These are phyloP conservation scores for Xylaria nigripes DNA, from an alignment of 495 filamentous ascomycete species.

Conservation along the genomic window DNA sequence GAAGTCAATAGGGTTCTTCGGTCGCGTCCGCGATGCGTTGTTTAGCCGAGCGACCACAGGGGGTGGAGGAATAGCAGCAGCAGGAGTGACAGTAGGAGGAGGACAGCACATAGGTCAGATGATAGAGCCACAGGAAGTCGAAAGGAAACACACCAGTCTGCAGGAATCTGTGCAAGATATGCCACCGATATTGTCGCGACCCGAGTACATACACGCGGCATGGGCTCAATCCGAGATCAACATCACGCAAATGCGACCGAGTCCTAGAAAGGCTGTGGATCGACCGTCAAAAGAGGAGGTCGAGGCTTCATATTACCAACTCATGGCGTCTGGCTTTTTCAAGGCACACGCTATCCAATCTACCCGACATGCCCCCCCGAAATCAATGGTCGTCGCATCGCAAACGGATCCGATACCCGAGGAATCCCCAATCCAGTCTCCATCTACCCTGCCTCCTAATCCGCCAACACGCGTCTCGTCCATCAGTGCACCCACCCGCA, in stretches of 20 bases:
- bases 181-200: constrained; percentile 7
- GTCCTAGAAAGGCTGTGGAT: constrained; percentile 7
- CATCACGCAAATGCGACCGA: constrained; percentile 13
- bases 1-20: constrained; percentile 24
- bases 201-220: constrained; percentile 18
- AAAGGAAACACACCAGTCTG: constrained; percentile 20
- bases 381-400: constrained; percentile 1
- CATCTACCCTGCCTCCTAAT: too few species aligned
- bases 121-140: constrained; percentile 10
- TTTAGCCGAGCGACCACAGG: constrained; percentile 9
- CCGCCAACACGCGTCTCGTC: constrained; percentile 15
- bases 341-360: constrained; percentile 40
- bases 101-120: background rate
- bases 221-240: constrained; percentile 25
- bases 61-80: background rate
- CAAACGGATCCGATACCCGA: too few species aligned
- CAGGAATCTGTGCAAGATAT: constrained; percentile 15
- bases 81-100: background rate
- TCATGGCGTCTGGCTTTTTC: constrained; percentile 42
- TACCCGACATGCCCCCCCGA: constrained; percentile 30
- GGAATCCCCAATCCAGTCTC: background rate
- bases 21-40: constrained; percentile 19
- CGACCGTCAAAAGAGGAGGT: constrained; percentile 40
- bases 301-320: constrained; percentile 35
- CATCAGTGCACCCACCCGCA: constrained; percentile 1